These are phyloP conservation scores for Chrysanthemum makinoi DNA, from an alignment of 129 eudicot genomes.

Conservation along the genomic window DNA sequence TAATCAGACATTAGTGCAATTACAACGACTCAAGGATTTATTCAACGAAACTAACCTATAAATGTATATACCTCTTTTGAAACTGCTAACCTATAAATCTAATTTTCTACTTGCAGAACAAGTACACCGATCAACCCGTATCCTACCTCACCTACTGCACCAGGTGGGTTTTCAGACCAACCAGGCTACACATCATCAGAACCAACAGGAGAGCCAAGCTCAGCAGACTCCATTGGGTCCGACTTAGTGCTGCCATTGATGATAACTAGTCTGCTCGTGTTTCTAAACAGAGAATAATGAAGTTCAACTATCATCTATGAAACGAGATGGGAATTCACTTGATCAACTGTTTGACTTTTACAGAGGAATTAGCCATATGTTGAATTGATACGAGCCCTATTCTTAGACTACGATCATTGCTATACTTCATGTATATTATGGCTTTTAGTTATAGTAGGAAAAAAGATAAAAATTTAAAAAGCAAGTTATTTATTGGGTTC, in stretches of 20 bases:
- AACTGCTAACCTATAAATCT: not conserved
- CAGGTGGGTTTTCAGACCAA: constrained; percentile 59
- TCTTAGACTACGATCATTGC: constrained; percentile 32
- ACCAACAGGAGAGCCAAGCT: constrained; percentile 78
- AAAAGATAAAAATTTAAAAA: constrained; percentile 25
- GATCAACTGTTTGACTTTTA: constrained; percentile 34
- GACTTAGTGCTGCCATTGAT: constrained; percentile 40
- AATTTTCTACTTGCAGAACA: constrained; percentile 49
- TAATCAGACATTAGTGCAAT: not conserved
- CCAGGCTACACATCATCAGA: constrained; percentile 57
- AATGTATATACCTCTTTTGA: not conserved
- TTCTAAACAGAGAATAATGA: constrained; percentile 39
- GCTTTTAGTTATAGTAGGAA: constrained; percentile 50
- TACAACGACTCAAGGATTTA: not conserved
- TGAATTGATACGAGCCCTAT: constrained; percentile 31
- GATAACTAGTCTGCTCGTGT: constrained; percentile 32
- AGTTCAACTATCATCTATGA: constrained; percentile 20
- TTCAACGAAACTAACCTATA: constrained; percentile 12
- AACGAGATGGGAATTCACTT: constrained; percentile 35
- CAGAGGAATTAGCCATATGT: constrained; percentile 32
- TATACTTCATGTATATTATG: constrained; percentile 31
- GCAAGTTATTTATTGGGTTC: constrained; percentile 31
- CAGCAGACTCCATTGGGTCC: constrained; percentile 38
- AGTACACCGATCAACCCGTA: constrained; percentile 60
- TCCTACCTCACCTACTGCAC: constrained; percentile 53